Evolutionary conservation across 1,139 yeast genomes (phyloP).

Genomic region (Dujonia santamariae): DNA sequence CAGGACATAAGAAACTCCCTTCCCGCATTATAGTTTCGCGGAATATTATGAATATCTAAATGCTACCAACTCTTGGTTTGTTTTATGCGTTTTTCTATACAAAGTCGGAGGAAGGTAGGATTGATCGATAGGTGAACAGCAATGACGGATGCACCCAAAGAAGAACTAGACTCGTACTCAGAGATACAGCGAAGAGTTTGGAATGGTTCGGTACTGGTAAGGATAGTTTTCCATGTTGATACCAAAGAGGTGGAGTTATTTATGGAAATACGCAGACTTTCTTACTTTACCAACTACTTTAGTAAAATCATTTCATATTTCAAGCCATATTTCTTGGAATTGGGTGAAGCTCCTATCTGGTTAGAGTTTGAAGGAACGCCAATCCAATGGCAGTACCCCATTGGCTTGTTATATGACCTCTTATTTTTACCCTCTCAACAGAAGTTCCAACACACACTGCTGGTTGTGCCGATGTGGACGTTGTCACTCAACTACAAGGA

Average conservation of each 20-base stretch:
- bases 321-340: conserved; percentile 29
- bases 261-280: conserved; percentile 35
- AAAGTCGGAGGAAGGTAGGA: too few relatives aligned
- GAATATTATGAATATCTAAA: too few relatives aligned
- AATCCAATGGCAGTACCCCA: conserved; percentile 74
- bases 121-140: too few relatives aligned
- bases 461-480: too few relatives aligned
- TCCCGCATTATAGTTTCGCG: too few relatives aligned
- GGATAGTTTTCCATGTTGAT: conserved; percentile 20
- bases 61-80: too few relatives aligned
- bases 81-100: too few relatives aligned
- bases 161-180: too few relatives aligned
- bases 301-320: conserved; percentile 43
- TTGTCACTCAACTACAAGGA: conserved; percentile 39
- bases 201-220: conserved; percentile 54
- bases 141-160: too few relatives aligned
- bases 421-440: conserved; percentile 12
- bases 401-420: conserved; percentile 67
- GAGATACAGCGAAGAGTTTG: too few relatives aligned
- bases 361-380: conserved; percentile 61
- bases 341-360: conserved; percentile 49
- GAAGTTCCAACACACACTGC: too few relatives aligned
- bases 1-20: too few relatives aligned
- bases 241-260: conserved; percentile 19
- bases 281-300: conserved; percentile 56